A percentile compares a stretch with the other conserved stretches of the same genome.
Evolutionary conservation across 169 alveolate species (phyloP).

Genomic region (Condylostoma magnum): DNA sequence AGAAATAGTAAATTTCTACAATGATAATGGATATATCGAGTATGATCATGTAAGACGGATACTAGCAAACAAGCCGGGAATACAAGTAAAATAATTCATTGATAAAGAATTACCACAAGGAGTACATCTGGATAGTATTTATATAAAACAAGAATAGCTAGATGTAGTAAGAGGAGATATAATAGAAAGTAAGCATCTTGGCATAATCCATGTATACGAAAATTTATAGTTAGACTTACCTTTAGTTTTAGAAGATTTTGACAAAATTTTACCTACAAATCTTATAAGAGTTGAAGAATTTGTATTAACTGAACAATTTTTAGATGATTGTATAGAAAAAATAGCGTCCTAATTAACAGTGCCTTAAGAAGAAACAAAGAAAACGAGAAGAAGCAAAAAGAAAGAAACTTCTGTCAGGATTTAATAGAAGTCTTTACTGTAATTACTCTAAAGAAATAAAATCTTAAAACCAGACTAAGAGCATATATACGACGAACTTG

Average conservation of each 20-base stretch:
- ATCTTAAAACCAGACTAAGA: slow-evolving; percentile 10
- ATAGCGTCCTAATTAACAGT: background rate
- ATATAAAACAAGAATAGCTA: background rate
- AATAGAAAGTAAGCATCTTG: background rate
- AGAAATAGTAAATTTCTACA: background rate
- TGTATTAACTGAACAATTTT: background rate
- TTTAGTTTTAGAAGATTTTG: slow-evolving; percentile 18
- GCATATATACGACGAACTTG: background rate
- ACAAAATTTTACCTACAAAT: background rate
- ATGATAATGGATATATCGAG: background rate
- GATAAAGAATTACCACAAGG: slow-evolving; percentile 6
- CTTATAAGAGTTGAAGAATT: background rate
- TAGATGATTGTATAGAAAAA: background rate
- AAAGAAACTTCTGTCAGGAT: background rate
- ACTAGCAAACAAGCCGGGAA: background rate
- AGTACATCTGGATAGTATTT: background rate
- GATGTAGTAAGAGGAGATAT: background rate
- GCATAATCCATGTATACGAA: background rate
- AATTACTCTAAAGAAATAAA: background rate
- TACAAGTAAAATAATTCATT: background rate
- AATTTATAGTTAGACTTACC: slow-evolving; percentile 1
- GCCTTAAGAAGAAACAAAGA: slow-evolving; percentile 12
- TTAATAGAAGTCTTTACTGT: background rate
- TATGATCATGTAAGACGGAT: slow-evolving; percentile 1
- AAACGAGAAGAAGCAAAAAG: background rate